Base-by-base conservation (phyloP, 805 yeast genomes). In the Grigorovia humatica region DNA sequence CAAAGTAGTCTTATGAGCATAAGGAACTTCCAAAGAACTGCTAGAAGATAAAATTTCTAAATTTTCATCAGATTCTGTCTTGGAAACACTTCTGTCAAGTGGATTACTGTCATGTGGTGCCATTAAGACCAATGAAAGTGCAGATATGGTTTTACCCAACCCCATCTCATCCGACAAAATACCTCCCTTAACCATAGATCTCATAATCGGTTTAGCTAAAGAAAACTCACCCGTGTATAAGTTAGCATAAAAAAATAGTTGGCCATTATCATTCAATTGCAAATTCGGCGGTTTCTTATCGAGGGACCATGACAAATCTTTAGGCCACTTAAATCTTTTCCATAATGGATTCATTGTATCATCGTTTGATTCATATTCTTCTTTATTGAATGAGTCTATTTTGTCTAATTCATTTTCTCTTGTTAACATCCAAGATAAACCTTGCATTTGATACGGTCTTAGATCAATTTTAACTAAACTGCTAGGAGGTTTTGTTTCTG, bases 121-220 rank as follows among this genome's bases (percentile, higher is more conserved):
- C 0, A 87, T 75, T 52, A 84, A 79, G 12, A 90, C 74, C 48
- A 91, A 68, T 0, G 96, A 77, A 49, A 88, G 67, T 0, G 95
- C 80, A 1, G 96, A 85, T 23, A 90, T 85, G 0, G 98, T 90
- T 63, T 90, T 90, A 44, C 98, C 98, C 9, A 90, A 73, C 0
- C 98, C 98, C 98, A 90, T 90, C 65, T 90, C 98, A 70, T 90
- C 98, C 0, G 97, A 96, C 15, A 90, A 70, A 19, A 90, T 85
- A 2, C 98, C 98, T 41, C 98, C 97, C 48, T 74, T 73, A 48
- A 83, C 75, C 18, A 76, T 61, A 1, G 82, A 73, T 52, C 75
- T 79, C 43, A 88, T 70, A 12, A 81, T 59, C 1, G 96, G 97
- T 54, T 77, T 80, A 20, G 77, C 75, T 15, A 79, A 58, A 0